These are phyloP conservation scores for Fusarium multiceps DNA, from an alignment of 2,329 filamentous ascomycete species.

Conservation along the genomic window DNA sequence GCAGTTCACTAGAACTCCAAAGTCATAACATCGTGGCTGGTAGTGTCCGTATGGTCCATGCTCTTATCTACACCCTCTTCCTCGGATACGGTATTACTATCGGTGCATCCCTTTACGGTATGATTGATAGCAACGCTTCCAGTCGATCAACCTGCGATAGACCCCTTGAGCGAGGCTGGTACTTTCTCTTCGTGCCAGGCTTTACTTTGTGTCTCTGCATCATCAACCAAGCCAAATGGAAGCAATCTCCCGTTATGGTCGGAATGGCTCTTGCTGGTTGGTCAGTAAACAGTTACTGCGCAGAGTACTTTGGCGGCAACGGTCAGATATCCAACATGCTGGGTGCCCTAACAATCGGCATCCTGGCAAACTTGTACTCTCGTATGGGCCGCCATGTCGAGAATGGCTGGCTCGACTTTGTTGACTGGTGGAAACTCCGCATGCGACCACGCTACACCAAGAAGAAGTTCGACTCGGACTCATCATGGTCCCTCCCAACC, in stretches of 20 bases:
- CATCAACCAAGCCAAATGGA: constrained; percentile 85
- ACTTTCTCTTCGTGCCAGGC: constrained; percentile 78
- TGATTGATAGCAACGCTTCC: constrained; percentile 67
- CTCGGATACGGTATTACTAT: constrained; percentile 80
- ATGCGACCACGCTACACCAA: constrained; percentile 53
- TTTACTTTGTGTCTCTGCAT: constrained; percentile 81
- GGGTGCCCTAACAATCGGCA: constrained; percentile 79
- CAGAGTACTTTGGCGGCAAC: constrained; percentile 73
- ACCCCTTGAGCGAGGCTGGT: constrained; percentile 59
- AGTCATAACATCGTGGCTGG: constrained; percentile 77
- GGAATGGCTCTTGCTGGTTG: constrained; percentile 79
- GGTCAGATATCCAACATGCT: constrained; percentile 82
- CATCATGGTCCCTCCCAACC: constrained; percentile 48
- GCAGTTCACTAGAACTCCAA: constrained; percentile 72
- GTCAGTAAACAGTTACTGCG: constrained; percentile 78
- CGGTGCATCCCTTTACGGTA: constrained; percentile 73
- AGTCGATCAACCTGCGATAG: constrained; percentile 56
- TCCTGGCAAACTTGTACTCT: constrained; percentile 83
- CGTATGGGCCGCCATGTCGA: constrained; percentile 70
- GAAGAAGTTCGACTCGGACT: constrained; percentile 45
- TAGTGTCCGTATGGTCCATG: constrained; percentile 79
- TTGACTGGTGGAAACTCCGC: constrained; percentile 62
- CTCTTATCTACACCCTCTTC: constrained; percentile 79
- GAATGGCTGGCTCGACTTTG: constrained; percentile 63
- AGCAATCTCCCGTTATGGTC: constrained; percentile 80